Evolutionary conservation across 768 basidiomycete species (phyloP), one percentile per base, ranked within the genome.

Genomic region (Cystobasidium ongulense): DNA sequence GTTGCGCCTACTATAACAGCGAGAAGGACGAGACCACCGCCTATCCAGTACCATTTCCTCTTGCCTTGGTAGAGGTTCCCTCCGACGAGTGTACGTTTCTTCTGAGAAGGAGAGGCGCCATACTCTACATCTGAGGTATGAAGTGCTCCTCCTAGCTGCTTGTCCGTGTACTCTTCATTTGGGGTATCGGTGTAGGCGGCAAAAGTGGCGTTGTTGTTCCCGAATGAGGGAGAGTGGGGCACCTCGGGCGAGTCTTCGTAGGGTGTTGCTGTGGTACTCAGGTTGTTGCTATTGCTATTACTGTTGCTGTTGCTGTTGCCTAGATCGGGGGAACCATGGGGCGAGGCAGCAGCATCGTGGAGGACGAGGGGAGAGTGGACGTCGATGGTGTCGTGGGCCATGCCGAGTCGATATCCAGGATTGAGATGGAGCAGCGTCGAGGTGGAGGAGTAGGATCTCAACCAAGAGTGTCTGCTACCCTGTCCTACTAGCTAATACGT

Each of bases 21-120:
- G n/a, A 35, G 41, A n/a, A 70, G 50, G 41, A 70, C 27, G 7
- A 25, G 2, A 23, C 50, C 46, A 4, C 50, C 67, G 35, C 67
- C 67, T 4, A 70, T 70, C 50, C 50, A 53, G 31, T 29, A 57
- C 67, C 67, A 70, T 18, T 54, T 52, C n/a, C 38, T 67, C 33
- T 35, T 67, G 43, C 39, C 57, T 5, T 50, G 46, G 46, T 17
- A 50, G 8, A 50, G 5, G 21, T 4, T 50, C 15, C 46, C 46
- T 17, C 46, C n/a, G 46, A 50, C 8, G 4, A 50, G 57, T 21
- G 29, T 23, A 54, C 29, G 53, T 8, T 21, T 59, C 11, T 10
- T 21, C 27, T 17, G 23, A n/a, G 52, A 54, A 54, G 52, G 7
- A 54, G 52, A 7, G 27, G 8, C 52, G 29, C 57, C 57, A 59